These are phyloP conservation scores for Mortierella polycephala DNA, from an alignment of 371 early-diverging fungal species.

Conservation along the genomic window DNA sequence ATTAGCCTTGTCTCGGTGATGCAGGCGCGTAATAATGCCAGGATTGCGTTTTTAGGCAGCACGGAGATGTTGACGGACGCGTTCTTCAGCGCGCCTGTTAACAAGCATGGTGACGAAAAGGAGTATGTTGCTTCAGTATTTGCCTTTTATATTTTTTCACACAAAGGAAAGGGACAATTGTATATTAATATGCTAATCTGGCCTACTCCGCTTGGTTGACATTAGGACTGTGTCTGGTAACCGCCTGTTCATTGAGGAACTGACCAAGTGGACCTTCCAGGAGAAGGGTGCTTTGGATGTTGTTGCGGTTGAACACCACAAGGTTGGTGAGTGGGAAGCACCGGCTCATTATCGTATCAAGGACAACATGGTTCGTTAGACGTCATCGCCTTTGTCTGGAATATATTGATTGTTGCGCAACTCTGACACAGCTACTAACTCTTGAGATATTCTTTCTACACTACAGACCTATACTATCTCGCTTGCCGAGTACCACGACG, in stretches of 20 bases:
- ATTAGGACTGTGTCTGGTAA: conserved; percentile 71
- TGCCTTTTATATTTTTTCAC: not conserved
- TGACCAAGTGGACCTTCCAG: conserved; percentile 92
- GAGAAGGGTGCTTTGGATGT: conserved; percentile 90
- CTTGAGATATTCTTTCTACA: not conserved
- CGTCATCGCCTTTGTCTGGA: not conserved
- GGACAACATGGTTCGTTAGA: conserved; percentile 83
- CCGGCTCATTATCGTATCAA: conserved; percentile 87
- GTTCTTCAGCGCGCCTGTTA: conserved; percentile 19
- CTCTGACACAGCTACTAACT: too few relatives aligned
- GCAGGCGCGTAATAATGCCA: conserved; percentile 91
- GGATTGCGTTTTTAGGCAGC: conserved; percentile 88
- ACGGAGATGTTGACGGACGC: conserved; percentile 81
- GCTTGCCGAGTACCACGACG: conserved; percentile 79
- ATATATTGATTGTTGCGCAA: too few relatives aligned
- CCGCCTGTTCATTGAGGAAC: conserved; percentile 71
- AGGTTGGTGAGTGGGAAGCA: conserved; percentile 69
- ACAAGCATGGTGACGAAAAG: conserved; percentile 32
- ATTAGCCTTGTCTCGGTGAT: conserved; percentile 80
- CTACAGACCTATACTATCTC: conserved; percentile 80
- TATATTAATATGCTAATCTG: too few relatives aligned
- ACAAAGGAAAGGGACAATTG: too few relatives aligned
- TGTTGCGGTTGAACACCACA: conserved; percentile 72
- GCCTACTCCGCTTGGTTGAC: not conserved
- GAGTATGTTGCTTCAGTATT: conserved; percentile 13